Evolutionary conservation across 352 stramenopile genomes (phyloP).

Genomic region (Globisporangium acanthophoron): DNA sequence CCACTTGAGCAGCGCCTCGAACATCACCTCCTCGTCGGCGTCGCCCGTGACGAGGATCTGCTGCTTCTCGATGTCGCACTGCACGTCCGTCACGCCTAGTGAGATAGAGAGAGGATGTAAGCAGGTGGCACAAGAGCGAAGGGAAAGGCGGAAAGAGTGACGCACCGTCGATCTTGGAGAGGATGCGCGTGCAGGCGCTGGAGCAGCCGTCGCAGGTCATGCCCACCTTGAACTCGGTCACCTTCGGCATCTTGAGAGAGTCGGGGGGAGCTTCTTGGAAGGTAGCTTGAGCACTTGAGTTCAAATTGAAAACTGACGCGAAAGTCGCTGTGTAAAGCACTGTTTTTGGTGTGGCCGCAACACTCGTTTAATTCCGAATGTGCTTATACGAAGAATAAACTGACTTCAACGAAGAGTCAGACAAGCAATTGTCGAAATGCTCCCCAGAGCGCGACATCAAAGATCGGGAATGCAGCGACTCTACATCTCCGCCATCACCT

Average conservation of each 20-base stretch:
- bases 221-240: constrained; percentile 87
- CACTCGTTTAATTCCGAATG: not conserved
- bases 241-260: constrained; percentile 42
- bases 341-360: too few relatives aligned
- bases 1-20: constrained; percentile 86
- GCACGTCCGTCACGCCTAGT: constrained; percentile 71
- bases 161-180: constrained; percentile 84
- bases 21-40: constrained; percentile 72
- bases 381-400: not conserved
- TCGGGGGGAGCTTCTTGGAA: constrained; percentile 2
- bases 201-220: constrained; percentile 90
- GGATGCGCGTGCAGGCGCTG: constrained; percentile 85
- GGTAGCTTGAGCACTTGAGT: constrained; percentile 2
- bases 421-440: not conserved
- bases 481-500: constrained; percentile 69
- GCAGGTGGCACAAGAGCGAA: not conserved
- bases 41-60: constrained; percentile 79
- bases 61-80: constrained; percentile 86
- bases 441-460: too few relatives aligned
- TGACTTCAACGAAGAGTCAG: not conserved
- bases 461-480: not conserved
- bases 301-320: not conserved
- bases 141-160: not conserved
- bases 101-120: not conserved
- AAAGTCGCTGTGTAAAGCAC: too few relatives aligned